Evolutionary conservation across 2,329 filamentous ascomycete species (phyloP).

Genomic region (Diaporthe ampelina): DNA sequence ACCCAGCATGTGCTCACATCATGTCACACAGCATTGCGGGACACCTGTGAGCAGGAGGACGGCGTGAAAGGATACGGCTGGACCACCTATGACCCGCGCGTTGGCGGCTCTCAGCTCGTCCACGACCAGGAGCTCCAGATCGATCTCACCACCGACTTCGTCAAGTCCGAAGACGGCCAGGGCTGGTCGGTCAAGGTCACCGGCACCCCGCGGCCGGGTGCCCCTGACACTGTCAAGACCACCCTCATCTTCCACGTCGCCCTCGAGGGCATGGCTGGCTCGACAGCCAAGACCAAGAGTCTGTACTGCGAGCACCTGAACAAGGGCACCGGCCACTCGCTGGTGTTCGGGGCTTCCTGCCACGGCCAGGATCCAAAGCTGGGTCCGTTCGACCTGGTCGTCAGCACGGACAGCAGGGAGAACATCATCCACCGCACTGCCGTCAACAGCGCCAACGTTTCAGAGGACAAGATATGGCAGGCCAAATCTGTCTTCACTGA

Average conservation of each 20-base stretch:
- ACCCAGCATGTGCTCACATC: conserved; percentile 25
- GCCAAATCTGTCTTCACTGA: conserved; percentile 68
- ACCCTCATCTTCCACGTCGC: conserved; percentile 74
- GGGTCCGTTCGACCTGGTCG: conserved; percentile 71
- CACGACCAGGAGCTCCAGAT: conserved; percentile 75
- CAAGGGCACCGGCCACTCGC: conserved; percentile 26
- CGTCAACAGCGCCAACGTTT: conserved; percentile 68
- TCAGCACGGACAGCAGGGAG: conserved; percentile 68
- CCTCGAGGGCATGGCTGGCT: conserved; percentile 70
- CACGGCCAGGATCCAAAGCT: conserved; percentile 69
- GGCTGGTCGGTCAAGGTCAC: conserved; percentile 77
- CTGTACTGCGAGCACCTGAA: conserved; percentile 34
- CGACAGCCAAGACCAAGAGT: conserved; percentile 46
- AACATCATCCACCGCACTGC: conserved; percentile 69
- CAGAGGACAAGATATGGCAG: conserved; percentile 75
- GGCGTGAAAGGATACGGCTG: conserved; percentile 78
- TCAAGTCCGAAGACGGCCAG: conserved; percentile 75
- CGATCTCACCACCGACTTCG: conserved; percentile 78
- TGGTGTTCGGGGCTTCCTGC: conserved; percentile 66
- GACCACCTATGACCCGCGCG: conserved; percentile 77
- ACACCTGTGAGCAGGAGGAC: conserved; percentile 79
- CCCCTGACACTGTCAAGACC: conserved; percentile 61
- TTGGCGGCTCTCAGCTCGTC: conserved; percentile 75
- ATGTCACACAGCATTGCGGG: conserved; percentile 66
- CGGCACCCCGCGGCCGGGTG: conserved; percentile 71